A percentile compares a stretch with the other conserved stretches of the same genome.
Conservation (phyloP, 1,284 basidiomycete species). For the Coniferiporia sulphurascens region DNA sequence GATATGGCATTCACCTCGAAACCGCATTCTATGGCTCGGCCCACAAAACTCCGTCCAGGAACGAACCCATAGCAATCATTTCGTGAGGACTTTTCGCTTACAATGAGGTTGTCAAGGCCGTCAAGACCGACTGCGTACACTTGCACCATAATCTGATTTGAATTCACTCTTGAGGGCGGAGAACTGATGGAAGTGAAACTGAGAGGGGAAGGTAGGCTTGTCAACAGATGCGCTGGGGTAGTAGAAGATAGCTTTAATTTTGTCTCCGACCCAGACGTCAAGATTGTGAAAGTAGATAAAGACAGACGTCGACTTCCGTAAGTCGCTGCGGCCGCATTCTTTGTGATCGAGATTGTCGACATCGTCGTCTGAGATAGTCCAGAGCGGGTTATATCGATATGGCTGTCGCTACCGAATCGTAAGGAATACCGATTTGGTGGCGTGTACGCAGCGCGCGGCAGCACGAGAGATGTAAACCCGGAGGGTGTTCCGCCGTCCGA, state of each 20-base stretch:
- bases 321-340: constrained; percentile 16
- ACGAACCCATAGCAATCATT: constrained; percentile 58
- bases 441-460: constrained; percentile 55
- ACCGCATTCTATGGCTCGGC: constrained; percentile 73
- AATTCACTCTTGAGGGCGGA: constrained; percentile 68
- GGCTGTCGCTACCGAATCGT: constrained; percentile 32
- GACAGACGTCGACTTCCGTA: constrained; percentile 10
- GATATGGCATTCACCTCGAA: constrained; percentile 65
- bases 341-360: constrained; percentile 69
- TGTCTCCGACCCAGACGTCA: constrained; percentile 19
- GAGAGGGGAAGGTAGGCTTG: constrained; percentile 34
- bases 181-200: constrained; percentile 63
- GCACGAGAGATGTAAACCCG: constrained; percentile 65
- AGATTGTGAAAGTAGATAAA: constrained; percentile 12
- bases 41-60: constrained; percentile 81
- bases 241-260: constrained; percentile 24
- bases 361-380: constrained; percentile 81
- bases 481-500: constrained; percentile 37
- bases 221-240: constrained; percentile 40
- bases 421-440: constrained; percentile 26
- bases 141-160: constrained; percentile 70
- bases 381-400: constrained; percentile 65
- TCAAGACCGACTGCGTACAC: constrained; percentile 84
- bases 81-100: constrained; percentile 38
- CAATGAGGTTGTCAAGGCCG: constrained; percentile 60